Evolutionary conservation across 768 basidiomycete species (phyloP), one percentile per base, ranked within the genome.

Genomic region (Strobilomyces dryophilus): DNA sequence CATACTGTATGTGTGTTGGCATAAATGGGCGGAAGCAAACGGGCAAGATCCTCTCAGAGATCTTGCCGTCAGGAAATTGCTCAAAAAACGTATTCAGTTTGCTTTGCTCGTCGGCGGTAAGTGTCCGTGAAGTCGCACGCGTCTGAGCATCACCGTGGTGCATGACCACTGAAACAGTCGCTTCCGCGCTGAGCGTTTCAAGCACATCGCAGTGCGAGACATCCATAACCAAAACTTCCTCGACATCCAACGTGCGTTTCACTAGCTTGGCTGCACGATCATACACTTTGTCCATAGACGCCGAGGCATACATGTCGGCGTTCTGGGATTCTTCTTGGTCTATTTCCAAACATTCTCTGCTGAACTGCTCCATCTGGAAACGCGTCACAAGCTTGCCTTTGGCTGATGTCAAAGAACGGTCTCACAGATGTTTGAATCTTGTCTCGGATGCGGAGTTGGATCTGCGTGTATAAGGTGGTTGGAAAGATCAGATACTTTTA

Each of bases 171-270:
- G 83, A 81, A 21, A 89, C 79, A 15, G 76, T 76, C 29, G 83
- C 80, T 64, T 87, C 87, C 12, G 73, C 69, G 27, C 66, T 66
- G 37, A 83, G 76, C 0, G 86, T 79, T 68, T 95, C 92, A 36
- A 89, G 73, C 29, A 93, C 84, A 64, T 98, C 91, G 62, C 89
- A 91, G 56, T 92, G 89, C 18, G 90, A 89, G 37, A 97, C 85
- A 67, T 98, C 94, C 78, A 97, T 84, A 46, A 98, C 88, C 53
- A 94, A 76, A 39, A 92, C 91, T 32, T 92, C 92, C 67, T 95
- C 92, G 10, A 95, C 87, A 64, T 95, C 94, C 37, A 98, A 78
- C 0, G 94, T 95, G 43, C 87, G 82, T 68, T 88, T 84, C 54
- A 98, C 89, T 39, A 98, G 81, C 61, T 85, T 86, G 34, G 92